These are phyloP conservation scores for Diaporthe destruens DNA, from an alignment of 2,329 filamentous ascomycete species.

Conservation along the genomic window DNA sequence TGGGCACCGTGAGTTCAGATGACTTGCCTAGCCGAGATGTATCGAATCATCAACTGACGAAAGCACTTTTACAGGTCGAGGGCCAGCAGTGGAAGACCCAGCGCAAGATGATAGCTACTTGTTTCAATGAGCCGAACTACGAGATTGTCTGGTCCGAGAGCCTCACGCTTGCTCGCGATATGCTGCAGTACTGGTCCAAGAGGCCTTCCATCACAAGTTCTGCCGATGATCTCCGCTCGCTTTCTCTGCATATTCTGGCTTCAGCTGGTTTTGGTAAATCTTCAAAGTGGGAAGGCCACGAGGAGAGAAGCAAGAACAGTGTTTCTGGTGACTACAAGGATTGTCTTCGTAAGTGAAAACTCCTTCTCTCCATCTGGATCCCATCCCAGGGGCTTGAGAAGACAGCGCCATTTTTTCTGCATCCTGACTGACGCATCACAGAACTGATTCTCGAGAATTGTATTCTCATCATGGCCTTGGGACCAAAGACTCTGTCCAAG, in stretches of 20 bases:
- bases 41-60: slow-evolving; percentile 1
- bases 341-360: not conserved
- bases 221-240: slow-evolving; percentile 27
- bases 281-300: slow-evolving; percentile 45
- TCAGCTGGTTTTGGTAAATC: slow-evolving; percentile 23
- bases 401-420: too few species aligned
- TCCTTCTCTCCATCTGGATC: not conserved
- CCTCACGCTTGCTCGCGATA: slow-evolving; percentile 8
- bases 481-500: slow-evolving; percentile 32
- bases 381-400: not conserved
- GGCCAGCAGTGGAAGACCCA: slow-evolving; percentile 25
- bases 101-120: slow-evolving; percentile 6
- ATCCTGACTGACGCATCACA: not conserved
- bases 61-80: slow-evolving; percentile 6
- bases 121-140: slow-evolving; percentile 33
- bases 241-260: slow-evolving; percentile 28
- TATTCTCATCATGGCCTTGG: slow-evolving; percentile 46
- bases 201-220: not conserved
- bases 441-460: slow-evolving; percentile 47
- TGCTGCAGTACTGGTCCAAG: slow-evolving; percentile 22
- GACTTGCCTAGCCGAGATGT: not conserved
- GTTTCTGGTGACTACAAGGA: slow-evolving; percentile 14
- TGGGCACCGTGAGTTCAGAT: not conserved
- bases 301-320: slow-evolving; percentile 40
- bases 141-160: slow-evolving; percentile 30